Conservation (phyloP, 1,284 basidiomycete genomes). For the Marasmius fiardii region DNA sequence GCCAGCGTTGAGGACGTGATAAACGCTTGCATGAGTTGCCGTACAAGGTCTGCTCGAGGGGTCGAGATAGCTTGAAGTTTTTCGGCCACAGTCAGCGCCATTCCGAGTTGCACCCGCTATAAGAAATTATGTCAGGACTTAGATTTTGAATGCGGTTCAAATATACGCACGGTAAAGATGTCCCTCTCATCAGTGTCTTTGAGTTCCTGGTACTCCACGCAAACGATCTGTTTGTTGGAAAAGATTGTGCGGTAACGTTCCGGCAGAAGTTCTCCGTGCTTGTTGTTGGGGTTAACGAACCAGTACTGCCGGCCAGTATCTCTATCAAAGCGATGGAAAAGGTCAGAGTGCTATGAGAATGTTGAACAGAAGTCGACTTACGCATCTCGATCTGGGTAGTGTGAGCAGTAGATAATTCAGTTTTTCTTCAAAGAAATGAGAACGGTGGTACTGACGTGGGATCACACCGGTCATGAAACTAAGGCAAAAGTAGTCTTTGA, state of each 20-base stretch:
- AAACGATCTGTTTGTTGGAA: conserved; percentile 1
- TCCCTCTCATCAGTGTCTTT: conserved; percentile 1
- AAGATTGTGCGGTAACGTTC: background rate
- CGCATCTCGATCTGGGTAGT: background rate
- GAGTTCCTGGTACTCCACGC: conserved; percentile 1
- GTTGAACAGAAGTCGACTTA: background rate
- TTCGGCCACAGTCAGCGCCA: background rate
- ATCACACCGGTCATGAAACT: background rate
- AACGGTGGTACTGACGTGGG: background rate
- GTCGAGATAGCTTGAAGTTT: conserved; percentile 1
- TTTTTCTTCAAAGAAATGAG: background rate
- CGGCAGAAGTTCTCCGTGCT: background rate
- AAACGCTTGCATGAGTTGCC: background rate
- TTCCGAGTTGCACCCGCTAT: background rate
- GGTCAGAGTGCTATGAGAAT: background rate
- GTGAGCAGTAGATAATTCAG: background rate
- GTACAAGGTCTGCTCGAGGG: background rate
- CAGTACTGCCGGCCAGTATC: background rate
- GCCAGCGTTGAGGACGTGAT: background rate
- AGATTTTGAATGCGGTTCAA: no score
- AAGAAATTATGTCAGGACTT: background rate
- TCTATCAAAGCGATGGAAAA: background rate
- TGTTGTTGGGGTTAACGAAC: background rate
- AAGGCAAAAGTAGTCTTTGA: no score
- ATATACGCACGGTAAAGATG: background rate